Evolutionary conservation across 129 eudicot species (phyloP).

Genomic region (Silybum marianum): DNA sequence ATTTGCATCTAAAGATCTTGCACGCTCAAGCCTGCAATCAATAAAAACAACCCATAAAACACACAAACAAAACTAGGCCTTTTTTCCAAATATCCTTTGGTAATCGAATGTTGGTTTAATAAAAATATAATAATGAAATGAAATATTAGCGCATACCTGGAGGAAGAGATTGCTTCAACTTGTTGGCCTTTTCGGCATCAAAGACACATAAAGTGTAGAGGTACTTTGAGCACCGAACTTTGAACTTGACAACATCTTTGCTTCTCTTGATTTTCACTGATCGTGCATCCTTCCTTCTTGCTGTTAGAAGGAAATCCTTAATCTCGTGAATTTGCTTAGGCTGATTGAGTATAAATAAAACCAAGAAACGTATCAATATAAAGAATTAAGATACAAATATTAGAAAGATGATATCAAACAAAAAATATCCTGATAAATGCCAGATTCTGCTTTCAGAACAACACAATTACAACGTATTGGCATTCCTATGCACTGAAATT

Average conservation of each 20-base stretch:
- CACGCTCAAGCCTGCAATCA: too few relatives aligned
- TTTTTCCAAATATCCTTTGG: too few relatives aligned
- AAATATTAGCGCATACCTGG: slow-evolving; percentile 5
- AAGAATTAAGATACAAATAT: neutral
- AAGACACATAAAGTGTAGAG: slow-evolving; percentile 10
- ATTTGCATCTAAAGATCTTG: too few relatives aligned
- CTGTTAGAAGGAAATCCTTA: slow-evolving; percentile 31
- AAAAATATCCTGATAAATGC: too few relatives aligned
- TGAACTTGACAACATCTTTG: slow-evolving; percentile 10
- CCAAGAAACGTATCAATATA: neutral
- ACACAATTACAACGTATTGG: neutral
- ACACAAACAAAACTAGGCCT: too few relatives aligned
- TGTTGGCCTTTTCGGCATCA: slow-evolving; percentile 25
- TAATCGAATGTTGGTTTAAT: neutral
- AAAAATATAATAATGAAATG: neutral
- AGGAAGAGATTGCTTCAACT: slow-evolving; percentile 36
- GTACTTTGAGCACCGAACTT: slow-evolving; percentile 25
- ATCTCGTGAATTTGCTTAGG: slow-evolving; percentile 36
- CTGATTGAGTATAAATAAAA: slow-evolving; percentile 1
- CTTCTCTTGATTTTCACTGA: slow-evolving; percentile 33
- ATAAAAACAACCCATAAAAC: too few relatives aligned
- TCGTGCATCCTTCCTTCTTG: slow-evolving; percentile 33
- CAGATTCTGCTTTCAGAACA: neutral
- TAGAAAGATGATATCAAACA: too few relatives aligned
- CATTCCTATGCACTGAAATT: too few relatives aligned